These are phyloP conservation scores for Fusarium heterosporum DNA, from an alignment of 2,329 filamentous ascomycete species.

Conservation along the genomic window DNA sequence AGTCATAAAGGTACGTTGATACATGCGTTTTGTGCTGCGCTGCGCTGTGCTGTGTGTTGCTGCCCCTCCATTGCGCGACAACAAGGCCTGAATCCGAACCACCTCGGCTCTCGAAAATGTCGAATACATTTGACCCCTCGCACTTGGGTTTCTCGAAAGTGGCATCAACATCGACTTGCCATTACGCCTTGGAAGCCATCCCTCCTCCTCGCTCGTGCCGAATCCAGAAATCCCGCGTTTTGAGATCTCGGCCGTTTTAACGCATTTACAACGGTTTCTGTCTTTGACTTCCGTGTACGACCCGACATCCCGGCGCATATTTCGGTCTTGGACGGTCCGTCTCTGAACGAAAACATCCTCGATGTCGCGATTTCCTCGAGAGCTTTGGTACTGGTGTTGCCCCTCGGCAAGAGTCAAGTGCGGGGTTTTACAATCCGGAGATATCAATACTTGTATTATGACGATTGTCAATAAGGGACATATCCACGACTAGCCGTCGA, in stretches of 20 bases:
- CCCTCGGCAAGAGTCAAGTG: conserved; percentile 27
- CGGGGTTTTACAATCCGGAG: conserved; percentile 28
- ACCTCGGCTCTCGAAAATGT: conserved; percentile 30
- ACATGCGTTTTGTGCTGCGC: conserved; percentile 21
- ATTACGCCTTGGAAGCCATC: conserved; percentile 2
- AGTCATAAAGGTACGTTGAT: conserved; percentile 40
- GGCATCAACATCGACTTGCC: conserved; percentile 1
- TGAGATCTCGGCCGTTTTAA: conserved; percentile 16
- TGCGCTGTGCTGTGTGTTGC: conserved; percentile 19
- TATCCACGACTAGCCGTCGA: background rate
- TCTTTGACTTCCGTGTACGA: conserved; percentile 40
- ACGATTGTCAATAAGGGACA: conserved; percentile 4
- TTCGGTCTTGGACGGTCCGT: conserved; percentile 15
- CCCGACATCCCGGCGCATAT: conserved; percentile 33
- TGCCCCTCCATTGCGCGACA: conserved; percentile 41
- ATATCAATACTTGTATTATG: conserved; percentile 7
- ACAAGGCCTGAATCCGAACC: conserved; percentile 15
- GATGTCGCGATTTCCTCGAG: background rate
- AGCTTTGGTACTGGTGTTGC: conserved; percentile 15
- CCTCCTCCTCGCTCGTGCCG: background rate
- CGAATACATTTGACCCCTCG: conserved; percentile 13
- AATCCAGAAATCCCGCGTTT: conserved; percentile 38
- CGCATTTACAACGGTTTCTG: conserved; percentile 13
- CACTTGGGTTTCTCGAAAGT: conserved; percentile 10
- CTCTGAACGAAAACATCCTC: background rate